A percentile compares a stretch with the other conserved stretches of the same genome.
Evolutionary conservation across 495 filamentous ascomycete genomes (phyloP).

Genomic region (Ramalina intermedia): DNA sequence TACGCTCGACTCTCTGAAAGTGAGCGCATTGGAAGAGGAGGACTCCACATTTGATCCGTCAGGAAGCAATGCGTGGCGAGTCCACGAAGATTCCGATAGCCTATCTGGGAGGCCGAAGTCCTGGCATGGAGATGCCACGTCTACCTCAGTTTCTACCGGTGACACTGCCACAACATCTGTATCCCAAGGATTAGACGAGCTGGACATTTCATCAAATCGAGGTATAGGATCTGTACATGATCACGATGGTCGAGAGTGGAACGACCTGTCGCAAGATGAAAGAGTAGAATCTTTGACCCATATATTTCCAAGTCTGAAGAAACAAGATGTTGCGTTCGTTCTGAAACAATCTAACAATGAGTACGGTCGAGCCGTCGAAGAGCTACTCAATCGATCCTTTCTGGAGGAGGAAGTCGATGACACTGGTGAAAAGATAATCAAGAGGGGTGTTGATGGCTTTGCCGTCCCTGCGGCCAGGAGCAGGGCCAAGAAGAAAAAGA

Average conservation of each 20-base stretch:
- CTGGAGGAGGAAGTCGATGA: slow-evolving; percentile 42
- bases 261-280: slow-evolving; percentile 24
- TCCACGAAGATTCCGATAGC: slow-evolving; percentile 13
- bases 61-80: slow-evolving; percentile 37
- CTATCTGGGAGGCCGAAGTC: slow-evolving; percentile 14
- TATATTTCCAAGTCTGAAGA: slow-evolving; percentile 56
- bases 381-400: slow-evolving; percentile 60
- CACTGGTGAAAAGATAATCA: slow-evolving; percentile 28
- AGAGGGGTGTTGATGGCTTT: slow-evolving; percentile 74
- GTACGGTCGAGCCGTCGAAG: slow-evolving; percentile 58
- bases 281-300: slow-evolving; percentile 41
- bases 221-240: neutral
- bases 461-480: slow-evolving; percentile 25
- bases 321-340: slow-evolving; percentile 45
- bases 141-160: slow-evolving; percentile 15
- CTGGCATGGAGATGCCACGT: slow-evolving; percentile 5
- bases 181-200: slow-evolving; percentile 13
- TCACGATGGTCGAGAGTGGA: slow-evolving; percentile 6
- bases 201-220: slow-evolving; percentile 9
- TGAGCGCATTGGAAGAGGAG: slow-evolving; percentile 47
- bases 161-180: slow-evolving; percentile 33
- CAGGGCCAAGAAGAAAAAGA: slow-evolving; percentile 27
- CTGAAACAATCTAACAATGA: slow-evolving; percentile 51
- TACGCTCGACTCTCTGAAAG: slow-evolving; percentile 43
- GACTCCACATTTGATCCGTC: slow-evolving; percentile 64